phyloP scores from a whole-genome alignment of 805 yeast species.

The Saccharomyces kudriavzevii region DNA sequence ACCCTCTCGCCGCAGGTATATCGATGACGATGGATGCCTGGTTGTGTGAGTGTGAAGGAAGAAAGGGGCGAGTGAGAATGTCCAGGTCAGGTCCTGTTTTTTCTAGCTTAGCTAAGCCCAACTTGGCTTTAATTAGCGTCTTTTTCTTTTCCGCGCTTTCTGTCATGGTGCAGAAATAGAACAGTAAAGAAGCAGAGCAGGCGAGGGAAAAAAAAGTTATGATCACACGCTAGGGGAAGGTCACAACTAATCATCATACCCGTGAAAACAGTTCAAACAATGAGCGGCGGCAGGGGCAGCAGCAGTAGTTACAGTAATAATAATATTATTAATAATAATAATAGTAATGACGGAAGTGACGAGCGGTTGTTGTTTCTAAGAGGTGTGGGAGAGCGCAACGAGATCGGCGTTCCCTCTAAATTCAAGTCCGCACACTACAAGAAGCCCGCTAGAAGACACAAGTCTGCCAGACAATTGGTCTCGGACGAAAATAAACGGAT shows the following conservation, averaged over 20 bases:
- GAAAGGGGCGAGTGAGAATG: background rate
- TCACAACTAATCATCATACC: background rate
- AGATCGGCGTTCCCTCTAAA: constrained; percentile 30
- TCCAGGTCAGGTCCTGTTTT: background rate
- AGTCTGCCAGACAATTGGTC: constrained; percentile 63
- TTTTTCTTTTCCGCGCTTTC: background rate
- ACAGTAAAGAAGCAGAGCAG: background rate
- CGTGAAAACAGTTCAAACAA: background rate
- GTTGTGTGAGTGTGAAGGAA: background rate
- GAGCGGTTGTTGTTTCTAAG: constrained; percentile 25
- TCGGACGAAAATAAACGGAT: constrained; percentile 72
- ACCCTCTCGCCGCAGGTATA: background rate
- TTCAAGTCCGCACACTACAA: constrained; percentile 54
- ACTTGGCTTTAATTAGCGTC: background rate
- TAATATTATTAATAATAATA: background rate
- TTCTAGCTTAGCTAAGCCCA: background rate
- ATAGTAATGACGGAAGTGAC: constrained; percentile 5
- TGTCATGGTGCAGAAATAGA: background rate
- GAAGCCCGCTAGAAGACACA: constrained; percentile 53
- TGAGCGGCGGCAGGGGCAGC: constrained; percentile 2
- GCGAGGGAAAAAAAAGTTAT: background rate
- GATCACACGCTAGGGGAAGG: background rate
- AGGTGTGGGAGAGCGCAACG: constrained; percentile 17
- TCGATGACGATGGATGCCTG: background rate
- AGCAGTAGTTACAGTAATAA: background rate